Conservation (phyloP, 371 early-diverging fungal genomes). For the Umbelopsis sp. region DNA sequence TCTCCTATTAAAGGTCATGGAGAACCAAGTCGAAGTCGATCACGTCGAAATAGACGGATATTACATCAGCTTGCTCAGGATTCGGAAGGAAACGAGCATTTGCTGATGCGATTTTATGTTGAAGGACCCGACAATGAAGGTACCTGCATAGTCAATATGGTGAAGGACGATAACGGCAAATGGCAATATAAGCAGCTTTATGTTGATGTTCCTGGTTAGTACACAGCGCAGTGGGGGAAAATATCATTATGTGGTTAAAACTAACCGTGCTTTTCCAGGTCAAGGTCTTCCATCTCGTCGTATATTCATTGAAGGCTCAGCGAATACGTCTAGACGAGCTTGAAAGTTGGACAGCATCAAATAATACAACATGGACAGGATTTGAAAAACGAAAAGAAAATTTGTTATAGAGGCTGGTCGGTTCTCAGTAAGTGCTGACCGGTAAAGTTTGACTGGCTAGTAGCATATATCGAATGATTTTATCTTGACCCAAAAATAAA, state of each 20-base stretch:
- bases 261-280: not conserved
- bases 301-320: slow-evolving; percentile 6
- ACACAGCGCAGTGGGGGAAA: no score
- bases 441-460: no score
- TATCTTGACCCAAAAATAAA: no score
- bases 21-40: slow-evolving; percentile 44
- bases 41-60: slow-evolving; percentile 46
- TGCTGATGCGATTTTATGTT: slow-evolving; percentile 55
- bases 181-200: slow-evolving; percentile 56
- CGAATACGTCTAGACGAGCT: not conserved
- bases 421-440: no score
- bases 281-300: slow-evolving; percentile 4
- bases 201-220: slow-evolving; percentile 51
- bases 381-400: no score
- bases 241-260: not conserved
- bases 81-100: slow-evolving; percentile 42
- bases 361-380: no score
- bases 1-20: slow-evolving; percentile 53
- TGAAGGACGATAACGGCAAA: slow-evolving; percentile 47
- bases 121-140: slow-evolving; percentile 53
- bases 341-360: not conserved
- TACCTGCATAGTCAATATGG: slow-evolving; percentile 51
- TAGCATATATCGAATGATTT: no score
- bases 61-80: slow-evolving; percentile 49
- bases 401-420: no score